Percentiles rank a stretch among this genome's conserved stretches.
Conservation (phyloP, 805 yeast species). For the Komagataella mondaviorum region DNA sequence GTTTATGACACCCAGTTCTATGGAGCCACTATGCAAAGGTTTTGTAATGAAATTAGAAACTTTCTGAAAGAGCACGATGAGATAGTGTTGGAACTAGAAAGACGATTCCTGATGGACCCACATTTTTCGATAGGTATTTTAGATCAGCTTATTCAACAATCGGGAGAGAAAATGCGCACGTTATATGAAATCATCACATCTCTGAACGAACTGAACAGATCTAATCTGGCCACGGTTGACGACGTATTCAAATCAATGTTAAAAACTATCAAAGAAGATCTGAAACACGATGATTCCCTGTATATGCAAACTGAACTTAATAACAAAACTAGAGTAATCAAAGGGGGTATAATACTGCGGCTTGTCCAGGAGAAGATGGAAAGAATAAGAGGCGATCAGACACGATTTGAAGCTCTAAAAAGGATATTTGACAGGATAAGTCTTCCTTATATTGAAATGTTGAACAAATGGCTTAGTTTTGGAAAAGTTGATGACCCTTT, state of each 20-base stretch:
- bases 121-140: constrained; percentile 46
- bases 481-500: constrained; percentile 72
- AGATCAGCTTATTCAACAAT: constrained; percentile 30
- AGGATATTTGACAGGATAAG: constrained; percentile 46
- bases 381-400: constrained; percentile 51
- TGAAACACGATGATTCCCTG: constrained; percentile 27
- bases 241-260: constrained; percentile 18
- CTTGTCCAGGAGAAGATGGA: constrained; percentile 46
- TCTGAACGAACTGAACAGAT: constrained; percentile 35
- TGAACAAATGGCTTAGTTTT: constrained; percentile 65
- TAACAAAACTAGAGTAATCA: constrained; percentile 34
- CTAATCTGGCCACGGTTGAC: constrained; percentile 17
- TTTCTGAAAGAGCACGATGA: constrained; percentile 24
- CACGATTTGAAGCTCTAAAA: constrained; percentile 36
- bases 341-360: constrained; percentile 67
- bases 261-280: constrained; percentile 23
- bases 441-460: constrained; percentile 45
- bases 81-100: constrained; percentile 29
- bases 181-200: constrained; percentile 41
- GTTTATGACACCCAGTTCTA: constrained; percentile 36
- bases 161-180: constrained; percentile 29
- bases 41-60: constrained; percentile 46
- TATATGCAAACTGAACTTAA: constrained; percentile 41
- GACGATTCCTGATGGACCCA: constrained; percentile 31
- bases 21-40: constrained; percentile 65